These are phyloP conservation scores for Boletus smithii DNA, from an alignment of 1,284 basidiomycete species.

Conservation along the genomic window DNA sequence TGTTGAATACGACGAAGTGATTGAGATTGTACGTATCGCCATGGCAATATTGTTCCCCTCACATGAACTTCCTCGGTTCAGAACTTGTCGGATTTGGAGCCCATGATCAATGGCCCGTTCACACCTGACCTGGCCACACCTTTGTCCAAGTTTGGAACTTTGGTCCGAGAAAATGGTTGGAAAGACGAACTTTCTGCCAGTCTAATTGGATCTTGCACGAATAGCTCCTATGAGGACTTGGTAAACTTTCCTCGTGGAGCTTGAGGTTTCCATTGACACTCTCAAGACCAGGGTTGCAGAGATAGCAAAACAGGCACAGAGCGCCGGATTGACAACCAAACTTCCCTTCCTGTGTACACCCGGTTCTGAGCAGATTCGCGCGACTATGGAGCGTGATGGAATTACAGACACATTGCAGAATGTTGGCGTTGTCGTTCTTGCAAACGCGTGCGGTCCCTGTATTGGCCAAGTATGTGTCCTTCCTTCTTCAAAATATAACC, in stretches of 20 bases:
- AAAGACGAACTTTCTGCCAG: slow-evolving; percentile 89
- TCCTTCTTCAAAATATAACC: slow-evolving; percentile 1
- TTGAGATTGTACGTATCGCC: slow-evolving; percentile 76
- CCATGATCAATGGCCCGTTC: slow-evolving; percentile 96
- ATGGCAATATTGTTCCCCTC: background rate
- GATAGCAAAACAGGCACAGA: slow-evolving; percentile 87
- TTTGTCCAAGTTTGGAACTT: slow-evolving; percentile 83
- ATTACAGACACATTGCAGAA: slow-evolving; percentile 79
- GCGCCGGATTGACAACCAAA: slow-evolving; percentile 77
- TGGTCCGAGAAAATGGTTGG: slow-evolving; percentile 85
- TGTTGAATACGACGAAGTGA: slow-evolving; percentile 94
- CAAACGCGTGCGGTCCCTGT: slow-evolving; percentile 98
- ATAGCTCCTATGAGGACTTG: slow-evolving; percentile 96
- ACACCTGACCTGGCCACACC: slow-evolving; percentile 97
- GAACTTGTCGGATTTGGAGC: slow-evolving; percentile 91
- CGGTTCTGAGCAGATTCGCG: slow-evolving; percentile 95
- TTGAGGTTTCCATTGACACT: slow-evolving; percentile 12
- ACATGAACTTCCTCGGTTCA: slow-evolving; percentile 29
- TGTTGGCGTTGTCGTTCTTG: slow-evolving; percentile 89
- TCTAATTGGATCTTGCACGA: slow-evolving; percentile 97
- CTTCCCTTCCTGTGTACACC: slow-evolving; percentile 97
- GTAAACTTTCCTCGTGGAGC: slow-evolving; percentile 36
- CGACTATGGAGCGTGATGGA: slow-evolving; percentile 94
- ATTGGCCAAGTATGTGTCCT: slow-evolving; percentile 77
- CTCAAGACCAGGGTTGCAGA: slow-evolving; percentile 70